These are phyloP conservation scores for Penicillium goetzii DNA, from an alignment of 495 filamentous ascomycete genomes.

Conservation along the genomic window DNA sequence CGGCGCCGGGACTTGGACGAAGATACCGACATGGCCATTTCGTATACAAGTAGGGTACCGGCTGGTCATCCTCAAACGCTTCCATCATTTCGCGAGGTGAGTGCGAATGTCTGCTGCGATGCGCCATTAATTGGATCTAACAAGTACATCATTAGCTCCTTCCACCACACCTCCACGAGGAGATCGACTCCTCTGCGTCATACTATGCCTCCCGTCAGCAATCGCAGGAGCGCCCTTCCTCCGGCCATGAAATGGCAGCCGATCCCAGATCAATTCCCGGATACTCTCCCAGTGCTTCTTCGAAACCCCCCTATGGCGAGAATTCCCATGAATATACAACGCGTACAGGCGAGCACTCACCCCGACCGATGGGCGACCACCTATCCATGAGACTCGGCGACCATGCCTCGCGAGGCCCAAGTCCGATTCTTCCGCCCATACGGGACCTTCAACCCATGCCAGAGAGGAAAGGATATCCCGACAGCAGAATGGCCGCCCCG, in stretches of 20 bases:
- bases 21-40: constrained; percentile 51
- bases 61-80: constrained; percentile 45
- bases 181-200: constrained; percentile 50
- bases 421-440: constrained; percentile 48
- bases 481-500: constrained; percentile 34
- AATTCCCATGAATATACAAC: constrained; percentile 39
- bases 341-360: constrained; percentile 20
- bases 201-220: constrained; percentile 38
- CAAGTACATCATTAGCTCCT: constrained; percentile 35
- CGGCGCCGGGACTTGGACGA: constrained; percentile 42
- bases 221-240: constrained; percentile 42
- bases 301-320: constrained; percentile 31
- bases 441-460: constrained; percentile 46
- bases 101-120: constrained; percentile 5
- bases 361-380: constrained; percentile 27
- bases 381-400: constrained; percentile 25
- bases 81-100: constrained; percentile 52
- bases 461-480: constrained; percentile 38
- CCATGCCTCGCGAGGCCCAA: constrained; percentile 39
- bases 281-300: constrained; percentile 23
- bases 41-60: constrained; percentile 45
- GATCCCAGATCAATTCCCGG: constrained; percentile 37
- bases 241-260: constrained; percentile 39
- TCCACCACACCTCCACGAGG: constrained; percentile 51
- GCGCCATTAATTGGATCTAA: neutral